Evolutionary conservation across 2,329 filamentous ascomycete species (phyloP).

Genomic region (Nigrospora osmanthi): DNA sequence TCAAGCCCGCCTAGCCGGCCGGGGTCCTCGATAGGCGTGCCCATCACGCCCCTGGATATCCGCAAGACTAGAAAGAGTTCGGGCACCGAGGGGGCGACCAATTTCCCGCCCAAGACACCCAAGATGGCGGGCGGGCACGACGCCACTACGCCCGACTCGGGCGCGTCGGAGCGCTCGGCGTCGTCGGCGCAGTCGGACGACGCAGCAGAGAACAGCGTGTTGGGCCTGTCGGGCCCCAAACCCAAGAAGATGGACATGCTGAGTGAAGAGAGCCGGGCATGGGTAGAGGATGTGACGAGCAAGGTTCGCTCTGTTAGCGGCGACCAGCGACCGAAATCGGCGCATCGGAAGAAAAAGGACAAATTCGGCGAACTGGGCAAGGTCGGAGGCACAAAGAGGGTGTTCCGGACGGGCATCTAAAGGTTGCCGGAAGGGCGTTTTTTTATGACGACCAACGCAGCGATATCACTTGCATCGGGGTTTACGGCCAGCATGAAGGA

Average conservation of each 20-base stretch:
- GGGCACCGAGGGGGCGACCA: constrained; percentile 25
- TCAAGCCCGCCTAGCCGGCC: constrained; percentile 35
- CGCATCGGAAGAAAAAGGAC: constrained; percentile 19
- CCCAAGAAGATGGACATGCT: constrained; percentile 56
- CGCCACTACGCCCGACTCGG: constrained; percentile 35
- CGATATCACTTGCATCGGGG: too few species aligned
- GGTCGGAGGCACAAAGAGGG: constrained; percentile 63
- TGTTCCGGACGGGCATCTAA: constrained; percentile 48
- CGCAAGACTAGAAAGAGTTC: constrained; percentile 44
- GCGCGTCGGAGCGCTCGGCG: constrained; percentile 36
- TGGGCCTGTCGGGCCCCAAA: constrained; percentile 65
- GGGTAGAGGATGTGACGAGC: constrained; percentile 79
- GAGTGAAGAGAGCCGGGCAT: constrained; percentile 66
- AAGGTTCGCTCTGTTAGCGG: constrained; percentile 66
- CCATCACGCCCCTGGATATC: constrained; percentile 41
- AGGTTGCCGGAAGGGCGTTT: constrained; percentile 28
- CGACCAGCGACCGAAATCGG: constrained; percentile 32
- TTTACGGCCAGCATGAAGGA: too few species aligned
- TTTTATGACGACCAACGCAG: constrained; percentile 21
- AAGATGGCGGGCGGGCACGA: constrained; percentile 20
- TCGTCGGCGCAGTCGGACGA: constrained; percentile 48
- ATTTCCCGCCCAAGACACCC: constrained; percentile 33
- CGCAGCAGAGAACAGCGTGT: constrained; percentile 50
- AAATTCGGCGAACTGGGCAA: constrained; percentile 64
- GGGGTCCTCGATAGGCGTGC: constrained; percentile 27